Percentiles rank a stretch among this genome's conserved stretches.
phyloP scores from a whole-genome alignment of 352 stramenopile species.

The Pythium myriotylum region DNA sequence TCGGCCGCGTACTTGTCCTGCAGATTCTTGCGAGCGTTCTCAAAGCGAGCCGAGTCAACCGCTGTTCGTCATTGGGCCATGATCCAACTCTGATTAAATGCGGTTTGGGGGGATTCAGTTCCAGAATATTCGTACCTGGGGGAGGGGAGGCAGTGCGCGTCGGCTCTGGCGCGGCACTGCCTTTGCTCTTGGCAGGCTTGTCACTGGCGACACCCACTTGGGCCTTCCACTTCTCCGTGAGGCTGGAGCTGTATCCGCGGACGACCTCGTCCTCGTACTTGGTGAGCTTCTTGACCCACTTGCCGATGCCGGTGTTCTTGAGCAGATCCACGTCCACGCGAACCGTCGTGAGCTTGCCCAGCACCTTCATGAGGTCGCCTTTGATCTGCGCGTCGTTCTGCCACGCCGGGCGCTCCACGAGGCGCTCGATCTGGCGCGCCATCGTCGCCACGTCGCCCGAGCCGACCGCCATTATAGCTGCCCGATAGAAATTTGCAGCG shows the following conservation, averaged over 20 bases:
- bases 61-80: conserved; percentile 15
- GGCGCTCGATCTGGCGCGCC: conserved; percentile 68
- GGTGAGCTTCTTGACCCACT: conserved; percentile 82
- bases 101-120: neutral
- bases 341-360: conserved; percentile 76
- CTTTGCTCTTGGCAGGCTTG: conserved; percentile 16
- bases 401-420: conserved; percentile 70
- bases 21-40: conserved; percentile 71
- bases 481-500: neutral
- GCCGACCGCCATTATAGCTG: conserved; percentile 30
- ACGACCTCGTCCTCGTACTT: conserved; percentile 87
- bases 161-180: neutral
- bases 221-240: conserved; percentile 85
- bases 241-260: conserved; percentile 72
- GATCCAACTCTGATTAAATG: neutral
- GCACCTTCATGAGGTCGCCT: conserved; percentile 63
- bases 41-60: conserved; percentile 51
- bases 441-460: conserved; percentile 64
- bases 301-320: conserved; percentile 76
- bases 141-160: conserved; percentile 2
- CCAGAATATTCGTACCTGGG: conserved; percentile 6
- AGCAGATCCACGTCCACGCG: conserved; percentile 78
- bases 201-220: conserved; percentile 55
- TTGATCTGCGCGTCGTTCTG: conserved; percentile 57
- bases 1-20: conserved; percentile 77